Base-by-base conservation (phyloP, 179 eudicot species). In the Gypsophila paniculata region DNA sequence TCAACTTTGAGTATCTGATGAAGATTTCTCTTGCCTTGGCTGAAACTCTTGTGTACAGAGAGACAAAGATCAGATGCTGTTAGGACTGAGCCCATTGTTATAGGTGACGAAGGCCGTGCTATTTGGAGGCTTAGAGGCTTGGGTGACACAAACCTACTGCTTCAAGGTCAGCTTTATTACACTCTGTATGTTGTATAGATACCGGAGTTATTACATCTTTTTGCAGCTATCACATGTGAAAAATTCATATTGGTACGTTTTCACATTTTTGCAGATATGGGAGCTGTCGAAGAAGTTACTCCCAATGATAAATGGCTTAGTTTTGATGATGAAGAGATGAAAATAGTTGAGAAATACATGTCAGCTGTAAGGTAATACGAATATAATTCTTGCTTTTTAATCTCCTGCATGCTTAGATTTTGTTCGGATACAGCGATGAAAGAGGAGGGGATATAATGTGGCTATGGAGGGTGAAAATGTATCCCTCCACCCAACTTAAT, bases 41-140 rank as follows among this genome's bases (percentile, higher is more conserved):
- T 58, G 64, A 23, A 25, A n/a, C 61, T 70, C n/a, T 67, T 72
- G 29, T 82, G 23, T 77, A 58, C 75, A 91, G 97, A 73, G 75
- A 84, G 82, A 69, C 76, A 59, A 74, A 73, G 74, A 67, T 75
- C 86, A 19, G 85, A 87, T 65, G 89, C 90, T 75, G 78, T 86
- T 44, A 79, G 99, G 76, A 88, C 86, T 44, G 86, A 85, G 65
- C 88, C 96, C 21, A 66, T 85, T 62, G 64, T 87, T 72, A 18
- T 76, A 60, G 91, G 78, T 57, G 66, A 49, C 48, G 68, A 80
- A 38, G 91, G 97, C 29, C 79, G 39, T 78, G 81, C 62, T 23
- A 88, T 61, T 65, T 94, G 96, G 97, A 90, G 81, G 73, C 78
- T 91, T 29, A 87, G 81, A 54, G 79, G 91, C 64, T 78, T 75